Conservation (phyloP, 306 rosid species). For the Prunus dulcis region DNA sequence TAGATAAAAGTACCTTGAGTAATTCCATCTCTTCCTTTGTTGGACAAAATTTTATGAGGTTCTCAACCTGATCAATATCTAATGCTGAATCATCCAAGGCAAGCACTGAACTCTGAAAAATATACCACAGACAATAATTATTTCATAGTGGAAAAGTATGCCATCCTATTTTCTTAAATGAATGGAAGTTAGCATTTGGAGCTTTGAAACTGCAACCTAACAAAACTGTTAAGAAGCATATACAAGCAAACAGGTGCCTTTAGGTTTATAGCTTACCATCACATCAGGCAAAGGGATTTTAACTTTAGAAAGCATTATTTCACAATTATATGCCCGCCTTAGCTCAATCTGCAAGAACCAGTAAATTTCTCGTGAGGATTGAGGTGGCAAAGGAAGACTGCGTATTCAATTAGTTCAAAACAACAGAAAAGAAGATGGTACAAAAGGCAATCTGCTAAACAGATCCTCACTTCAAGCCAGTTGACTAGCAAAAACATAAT, state of each 20-base stretch:
- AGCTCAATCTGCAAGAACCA: slow-evolving; percentile 81
- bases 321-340: slow-evolving; percentile 95
- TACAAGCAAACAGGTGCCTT: slow-evolving; percentile 5
- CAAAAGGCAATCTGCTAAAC: not conserved
- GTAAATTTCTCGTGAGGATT: slow-evolving; percentile 9
- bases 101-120: slow-evolving; percentile 63
- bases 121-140: not conserved
- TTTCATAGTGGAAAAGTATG: not conserved
- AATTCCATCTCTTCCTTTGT: slow-evolving; percentile 93
- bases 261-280: slow-evolving; percentile 60
- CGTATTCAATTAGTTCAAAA: not conserved
- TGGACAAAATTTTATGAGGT: slow-evolving; percentile 93
- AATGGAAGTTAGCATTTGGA: not conserved
- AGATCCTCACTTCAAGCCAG: slow-evolving; percentile 10
- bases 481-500: not conserved
- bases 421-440: not conserved
- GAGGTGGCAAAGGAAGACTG: not conserved
- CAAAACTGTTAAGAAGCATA: slow-evolving; percentile 18
- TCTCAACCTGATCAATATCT: slow-evolving; percentile 85
- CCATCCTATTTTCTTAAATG: not conserved
- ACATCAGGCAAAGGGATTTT: slow-evolving; percentile 90
- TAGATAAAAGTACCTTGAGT: slow-evolving; percentile 58
- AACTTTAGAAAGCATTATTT: slow-evolving; percentile 96
- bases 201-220: not conserved
- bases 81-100: slow-evolving; percentile 80